Base-by-base conservation (phyloP, 805 yeast species). In the Ogataea pini region DNA sequence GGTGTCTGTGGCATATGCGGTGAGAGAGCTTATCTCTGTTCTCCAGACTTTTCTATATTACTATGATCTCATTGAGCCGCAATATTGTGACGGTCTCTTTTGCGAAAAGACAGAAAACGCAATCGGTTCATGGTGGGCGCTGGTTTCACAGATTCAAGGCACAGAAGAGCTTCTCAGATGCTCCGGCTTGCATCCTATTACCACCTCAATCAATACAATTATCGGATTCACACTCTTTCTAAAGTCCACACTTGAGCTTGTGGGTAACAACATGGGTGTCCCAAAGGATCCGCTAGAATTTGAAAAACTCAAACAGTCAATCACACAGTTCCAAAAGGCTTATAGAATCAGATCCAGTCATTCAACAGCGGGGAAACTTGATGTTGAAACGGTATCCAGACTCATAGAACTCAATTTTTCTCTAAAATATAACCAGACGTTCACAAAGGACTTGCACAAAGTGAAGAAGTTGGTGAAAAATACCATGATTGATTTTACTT, bases 281-380 rank as follows among this genome's bases (percentile, higher is more conserved):
- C 94, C 82, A 14, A 86, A 89, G 60, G 98, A 94, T 61, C 92
- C 96, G 0, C 83, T 86, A 60, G 92, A 87, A 51, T 82, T 81
- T 44, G 85, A 83, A 45, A 77, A 76, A 42, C 86, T 92, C 57
- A 76, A 82, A 67, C 64, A 76, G 2, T 79, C 89, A 6, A 76
- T 94, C 20, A 80, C 81, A 2, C 84, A 80, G 50, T 92, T 91
- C 63, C 97, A 94, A 64, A 87, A 82, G 60, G 54, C 58, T 7
- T 52, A 57, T 33, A 54, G 56, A 32, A 22, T 53, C n/a, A 48
- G 47, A 28, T 28, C 39, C 10, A 10, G 36, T 16, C 48, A 50
- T 4, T 5, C 45, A 4, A 32, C 28, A 16, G 46, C 56, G 2
- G 60, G 57, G 8, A 54, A 55, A 33, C 42, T 61, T 9, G 63